Evolutionary conservation across 1,284 basidiomycete genomes (phyloP), one percentile per base, ranked within the genome.

Genomic region (Marasmius fiardii): DNA sequence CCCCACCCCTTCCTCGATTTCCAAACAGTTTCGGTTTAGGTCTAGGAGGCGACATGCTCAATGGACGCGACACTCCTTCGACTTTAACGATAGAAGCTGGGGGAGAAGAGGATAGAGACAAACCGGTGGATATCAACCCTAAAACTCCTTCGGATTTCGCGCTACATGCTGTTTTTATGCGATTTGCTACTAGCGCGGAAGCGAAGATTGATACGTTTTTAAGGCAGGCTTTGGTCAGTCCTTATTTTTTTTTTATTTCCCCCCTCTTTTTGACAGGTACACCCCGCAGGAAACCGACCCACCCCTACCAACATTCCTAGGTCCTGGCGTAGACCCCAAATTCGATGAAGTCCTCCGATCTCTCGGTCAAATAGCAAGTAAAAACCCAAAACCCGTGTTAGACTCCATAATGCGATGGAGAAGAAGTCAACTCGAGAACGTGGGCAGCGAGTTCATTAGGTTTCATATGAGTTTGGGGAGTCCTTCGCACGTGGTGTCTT

Each of bases 361-460:
- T 1, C 79, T 98, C 3, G 92, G 90, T 8, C 90, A 92, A 65
- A 88, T 96, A 55, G 92, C 92, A 1, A 85, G 88, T 58, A 92
- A 90, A 54, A 86, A 93, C 57, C 80, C 92, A 2, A 90, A 93
- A 62, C 82, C 86, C 37, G 93, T 98, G 4, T 79, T 96, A 33
- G 92, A 95, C 59, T 88, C 92, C 4, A 82, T 97, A 52, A 88
- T 90, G 76, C 85, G 89, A 20, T 98, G 95, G 95, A 81, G 92
- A 57, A 79, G 85, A 54, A 84, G 79, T 43, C 91, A 95, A 66
- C 81, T 80, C 41, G 90, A 90, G 57, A 80, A 77, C 18, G 82
- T 89, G 21, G 72, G 77, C 11, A 71, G 77, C 1, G 82, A 85
- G 39, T 68, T 85, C 44, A 72, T 83, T 44, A 73, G 75, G 23